Evolutionary conservation across 2,329 filamentous ascomycete species (phyloP).

Genomic region (Colletotrichum sp.): DNA sequence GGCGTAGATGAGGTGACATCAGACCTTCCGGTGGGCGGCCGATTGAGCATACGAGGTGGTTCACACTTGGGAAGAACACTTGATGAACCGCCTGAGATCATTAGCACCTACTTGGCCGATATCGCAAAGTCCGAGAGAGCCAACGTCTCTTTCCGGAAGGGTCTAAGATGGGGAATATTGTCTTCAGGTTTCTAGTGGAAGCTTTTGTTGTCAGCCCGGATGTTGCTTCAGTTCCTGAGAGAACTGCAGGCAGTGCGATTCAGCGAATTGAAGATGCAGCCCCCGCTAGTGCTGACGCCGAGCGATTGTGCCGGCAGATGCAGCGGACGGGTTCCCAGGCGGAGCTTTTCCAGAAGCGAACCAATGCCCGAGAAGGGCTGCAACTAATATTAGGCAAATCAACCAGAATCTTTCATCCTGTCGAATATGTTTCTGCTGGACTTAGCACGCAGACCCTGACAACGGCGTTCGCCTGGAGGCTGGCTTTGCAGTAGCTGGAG

Average conservation of each 20-base stretch:
- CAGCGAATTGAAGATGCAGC: not conserved
- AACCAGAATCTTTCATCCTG: not conserved
- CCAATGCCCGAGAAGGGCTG: not conserved
- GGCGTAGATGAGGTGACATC: not conserved
- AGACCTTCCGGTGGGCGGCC: not conserved
- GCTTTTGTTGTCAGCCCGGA: not conserved
- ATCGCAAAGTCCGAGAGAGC: not conserved
- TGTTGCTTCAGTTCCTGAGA: not conserved
- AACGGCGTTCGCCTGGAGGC: not conserved
- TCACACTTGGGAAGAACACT: not conserved
- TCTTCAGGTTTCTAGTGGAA: fast-evolving
- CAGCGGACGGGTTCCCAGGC: not conserved
- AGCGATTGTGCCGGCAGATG: not conserved
- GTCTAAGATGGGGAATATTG: not conserved
- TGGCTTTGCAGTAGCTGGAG: not conserved
- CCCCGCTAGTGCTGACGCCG: not conserved
- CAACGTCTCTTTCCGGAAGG: not conserved
- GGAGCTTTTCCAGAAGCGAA: not conserved
- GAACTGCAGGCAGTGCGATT: not conserved
- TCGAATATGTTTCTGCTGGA: not conserved
- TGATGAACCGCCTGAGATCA: not conserved
- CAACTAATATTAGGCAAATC: not conserved
- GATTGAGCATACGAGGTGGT: not conserved
- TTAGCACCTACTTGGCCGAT: not conserved
- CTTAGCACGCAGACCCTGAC: not conserved